A percentile compares a stretch with the other conserved stretches of the same genome.
Evolutionary conservation across 106 monocot species (phyloP).

Genomic region (Dendrobium nobile): DNA sequence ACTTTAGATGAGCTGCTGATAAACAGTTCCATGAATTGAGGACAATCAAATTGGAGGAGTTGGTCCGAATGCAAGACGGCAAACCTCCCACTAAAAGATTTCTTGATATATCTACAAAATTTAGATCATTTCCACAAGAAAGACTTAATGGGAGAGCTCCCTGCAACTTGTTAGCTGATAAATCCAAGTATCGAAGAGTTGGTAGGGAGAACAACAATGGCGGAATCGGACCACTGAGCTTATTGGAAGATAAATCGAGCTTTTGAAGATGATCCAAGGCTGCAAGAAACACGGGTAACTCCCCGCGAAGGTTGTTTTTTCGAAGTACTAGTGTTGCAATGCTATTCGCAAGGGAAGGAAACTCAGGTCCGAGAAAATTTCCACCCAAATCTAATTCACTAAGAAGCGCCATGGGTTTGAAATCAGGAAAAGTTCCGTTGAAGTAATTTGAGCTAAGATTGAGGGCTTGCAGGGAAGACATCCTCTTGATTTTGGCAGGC

Average conservation of each 20-base stretch:
- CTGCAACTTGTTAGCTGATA: slow-evolving; percentile 44
- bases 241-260: slow-evolving; percentile 56
- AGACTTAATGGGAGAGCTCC: slow-evolving; percentile 41
- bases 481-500: slow-evolving; percentile 31
- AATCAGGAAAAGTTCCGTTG: slow-evolving; percentile 44
- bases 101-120: slow-evolving; percentile 52
- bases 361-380: slow-evolving; percentile 45
- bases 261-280: slow-evolving; percentile 31
- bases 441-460: slow-evolving; percentile 71
- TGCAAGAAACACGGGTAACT: slow-evolving; percentile 18
- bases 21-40: slow-evolving; percentile 73
- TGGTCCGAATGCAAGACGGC: slow-evolving; percentile 45
- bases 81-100: slow-evolving; percentile 58
- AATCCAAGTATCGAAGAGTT: slow-evolving; percentile 37
- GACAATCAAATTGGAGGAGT: slow-evolving; percentile 28
- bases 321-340: slow-evolving; percentile 25
- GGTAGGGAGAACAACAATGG: slow-evolving; percentile 50
- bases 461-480: slow-evolving; percentile 36
- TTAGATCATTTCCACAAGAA: slow-evolving; percentile 27
- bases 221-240: slow-evolving; percentile 45
- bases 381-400: slow-evolving; percentile 38
- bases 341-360: slow-evolving; percentile 26
- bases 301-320: slow-evolving; percentile 32
- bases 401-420: slow-evolving; percentile 26
- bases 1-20: slow-evolving; percentile 9